A percentile compares a stretch with the other conserved stretches of the same genome.
Evolutionary conservation across 345 rosid species (phyloP).

Genomic region (Gossypium raimondii): DNA sequence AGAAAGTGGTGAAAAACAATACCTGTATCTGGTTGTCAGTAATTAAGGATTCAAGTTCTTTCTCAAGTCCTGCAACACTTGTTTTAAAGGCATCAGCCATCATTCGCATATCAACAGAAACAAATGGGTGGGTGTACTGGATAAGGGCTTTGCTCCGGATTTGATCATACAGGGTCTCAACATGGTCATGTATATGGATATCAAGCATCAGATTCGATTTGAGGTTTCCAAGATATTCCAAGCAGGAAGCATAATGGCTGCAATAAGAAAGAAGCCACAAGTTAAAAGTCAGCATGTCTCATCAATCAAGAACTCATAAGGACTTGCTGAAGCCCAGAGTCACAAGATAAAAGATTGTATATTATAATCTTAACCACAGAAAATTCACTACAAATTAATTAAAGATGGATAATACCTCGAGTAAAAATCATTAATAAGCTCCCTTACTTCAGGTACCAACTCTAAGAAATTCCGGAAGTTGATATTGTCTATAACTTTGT

Average conservation of each 20-base stretch:
- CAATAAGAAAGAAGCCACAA: constrained; percentile 18
- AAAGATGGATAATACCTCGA: constrained; percentile 53
- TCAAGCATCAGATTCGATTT: constrained; percentile 80
- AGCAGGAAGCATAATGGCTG: constrained; percentile 93
- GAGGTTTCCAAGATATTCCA: constrained; percentile 86
- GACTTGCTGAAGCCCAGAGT: background rate
- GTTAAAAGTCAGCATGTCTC: background rate
- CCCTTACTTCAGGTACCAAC: constrained; percentile 97
- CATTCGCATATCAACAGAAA: constrained; percentile 88
- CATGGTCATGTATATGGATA: constrained; percentile 88
- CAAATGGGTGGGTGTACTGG: constrained; percentile 96
- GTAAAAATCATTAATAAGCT: constrained; percentile 92
- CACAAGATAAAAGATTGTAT: background rate
- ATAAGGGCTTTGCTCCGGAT: constrained; percentile 93
- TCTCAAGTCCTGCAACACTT: constrained; percentile 71
- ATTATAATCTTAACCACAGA: background rate
- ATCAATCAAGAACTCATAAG: background rate
- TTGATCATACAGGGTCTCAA: constrained; percentile 82
- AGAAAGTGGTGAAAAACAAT: background rate
- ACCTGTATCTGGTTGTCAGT: constrained; percentile 98
- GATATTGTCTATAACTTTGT: constrained; percentile 87
- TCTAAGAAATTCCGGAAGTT: constrained; percentile 94
- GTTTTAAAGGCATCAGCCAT: constrained; percentile 99
- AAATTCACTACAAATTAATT: background rate
- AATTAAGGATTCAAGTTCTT: constrained; percentile 87